These are phyloP conservation scores for Telopea speciosissima DNA, from an alignment of 177 flowering plant species.

Conservation along the genomic window DNA sequence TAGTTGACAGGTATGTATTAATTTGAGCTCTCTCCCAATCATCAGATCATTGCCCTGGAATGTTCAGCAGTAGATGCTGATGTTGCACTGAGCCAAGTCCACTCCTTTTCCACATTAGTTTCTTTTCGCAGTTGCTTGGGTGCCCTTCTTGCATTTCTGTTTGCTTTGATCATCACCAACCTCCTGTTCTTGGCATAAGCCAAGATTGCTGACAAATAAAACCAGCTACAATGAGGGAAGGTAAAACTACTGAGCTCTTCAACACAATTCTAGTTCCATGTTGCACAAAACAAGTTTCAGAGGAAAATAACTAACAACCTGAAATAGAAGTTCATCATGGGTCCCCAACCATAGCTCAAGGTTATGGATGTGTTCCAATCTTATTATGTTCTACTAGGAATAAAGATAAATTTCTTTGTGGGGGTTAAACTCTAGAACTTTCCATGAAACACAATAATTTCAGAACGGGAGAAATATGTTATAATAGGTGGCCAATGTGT, in stretches of 20 bases:
- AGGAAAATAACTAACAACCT: neutral
- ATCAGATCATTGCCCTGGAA: neutral
- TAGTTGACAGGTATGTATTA: too few species aligned
- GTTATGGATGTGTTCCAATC: too few species aligned
- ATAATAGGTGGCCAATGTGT: too few species aligned
- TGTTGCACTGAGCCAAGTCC: neutral
- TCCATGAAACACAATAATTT: too few species aligned
- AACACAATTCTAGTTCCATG: too few species aligned
- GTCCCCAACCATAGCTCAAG: too few species aligned
- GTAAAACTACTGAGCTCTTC: too few species aligned
- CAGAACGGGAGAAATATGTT: too few species aligned
- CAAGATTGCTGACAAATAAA: neutral
- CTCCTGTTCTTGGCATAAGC: constrained; percentile 6
- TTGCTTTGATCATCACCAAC: constrained; percentile 1
- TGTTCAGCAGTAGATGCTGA: neutral
- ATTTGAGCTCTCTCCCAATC: neutral
- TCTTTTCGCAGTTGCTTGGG: neutral
- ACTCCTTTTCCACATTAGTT: neutral
- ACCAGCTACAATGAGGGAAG: neutral
- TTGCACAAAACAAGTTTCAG: neutral
- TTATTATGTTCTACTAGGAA: too few species aligned
- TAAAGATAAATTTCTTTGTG: too few species aligned
- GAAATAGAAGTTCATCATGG: too few species aligned
- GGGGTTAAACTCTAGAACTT: too few species aligned
- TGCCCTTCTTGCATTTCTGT: neutral